Base-by-base conservation (phyloP, 2,329 filamentous ascomycete species). In the Colletotrichum phormii region DNA sequence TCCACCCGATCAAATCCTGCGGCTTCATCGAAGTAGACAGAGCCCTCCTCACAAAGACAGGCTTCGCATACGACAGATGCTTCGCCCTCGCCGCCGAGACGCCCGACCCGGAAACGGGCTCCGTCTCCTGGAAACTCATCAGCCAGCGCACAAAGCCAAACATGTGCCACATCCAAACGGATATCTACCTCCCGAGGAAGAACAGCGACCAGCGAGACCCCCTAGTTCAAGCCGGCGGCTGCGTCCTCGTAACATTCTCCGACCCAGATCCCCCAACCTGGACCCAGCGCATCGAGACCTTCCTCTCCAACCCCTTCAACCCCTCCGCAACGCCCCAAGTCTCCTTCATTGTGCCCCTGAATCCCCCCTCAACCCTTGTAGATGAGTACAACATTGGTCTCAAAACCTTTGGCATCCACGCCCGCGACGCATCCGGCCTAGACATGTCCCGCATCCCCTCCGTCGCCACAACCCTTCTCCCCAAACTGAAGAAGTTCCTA, bases 1-100 rank as follows among this genome's bases (percentile, higher is more conserved):
- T 80, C 5, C 78, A 80, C 12, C 79, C 79, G 0, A 72, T 80
- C 61, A 80, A 80, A 46, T 80, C 79, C 0, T 80, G 78, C 53
- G 76, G 70, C 1, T 77, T 77, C 0, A 64, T 80, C 5, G 79
- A 80, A 33, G 12, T 80, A 18, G 35, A 76, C 15, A 64, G 75
- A 2, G 77, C 76, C 0, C 24, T 75, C 6, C 74, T 80, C 7
- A 69, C 76, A 11, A 80, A 79, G 29, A 75, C 75, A 0, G 78
- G 79, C 0, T 76, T 80, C 6, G 22, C 69, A 5, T 75, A 77
- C 35, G 79, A 80, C 33, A 68, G 79, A 5, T 76, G 75, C 57
- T 77, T 81, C 53, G 80, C 77, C 4, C 69, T 82, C 0, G 80
- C 81, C 0, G 75, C 75, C 1, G 77, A 81, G 37, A 75, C 77